phyloP scores from a whole-genome alignment of 2,329 filamentous ascomycete species.

The Aspergillus japonicus region DNA sequence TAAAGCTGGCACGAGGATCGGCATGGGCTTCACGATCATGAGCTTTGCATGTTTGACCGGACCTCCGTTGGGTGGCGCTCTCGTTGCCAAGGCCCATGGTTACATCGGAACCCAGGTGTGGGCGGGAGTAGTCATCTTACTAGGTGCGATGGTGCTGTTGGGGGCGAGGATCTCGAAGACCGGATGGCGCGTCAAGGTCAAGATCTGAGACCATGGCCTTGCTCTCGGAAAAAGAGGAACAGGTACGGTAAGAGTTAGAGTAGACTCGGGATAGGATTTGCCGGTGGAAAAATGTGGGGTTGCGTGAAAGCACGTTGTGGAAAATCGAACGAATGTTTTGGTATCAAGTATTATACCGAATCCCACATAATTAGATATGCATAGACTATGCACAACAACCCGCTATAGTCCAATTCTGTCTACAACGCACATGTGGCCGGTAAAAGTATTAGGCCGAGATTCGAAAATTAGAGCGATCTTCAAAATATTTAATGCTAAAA shows the following conservation, averaged over 20 bases:
- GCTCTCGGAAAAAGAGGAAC: too few species aligned
- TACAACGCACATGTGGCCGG: neutral
- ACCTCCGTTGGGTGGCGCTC: constrained; percentile 48
- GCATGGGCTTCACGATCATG: constrained; percentile 47
- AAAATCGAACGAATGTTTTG: too few species aligned
- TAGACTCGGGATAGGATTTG: neutral
- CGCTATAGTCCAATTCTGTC: neutral
- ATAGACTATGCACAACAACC: neutral
- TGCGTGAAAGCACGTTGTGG: too few species aligned
- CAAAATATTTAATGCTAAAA: neutral
- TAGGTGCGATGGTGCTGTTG: constrained; percentile 15
- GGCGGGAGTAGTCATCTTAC: constrained; percentile 29
- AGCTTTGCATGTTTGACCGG: constrained; percentile 48
- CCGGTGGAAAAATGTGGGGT: too few species aligned
- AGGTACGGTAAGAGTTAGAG: neutral
- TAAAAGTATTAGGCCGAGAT: neutral
- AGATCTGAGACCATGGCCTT: constrained; percentile 5
- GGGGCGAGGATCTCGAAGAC: constrained; percentile 12
- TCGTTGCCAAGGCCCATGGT: constrained; percentile 44
- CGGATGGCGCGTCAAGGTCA: constrained; percentile 8
- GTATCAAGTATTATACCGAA: too few species aligned
- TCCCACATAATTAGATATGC: too few species aligned
- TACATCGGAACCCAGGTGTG: constrained; percentile 49
- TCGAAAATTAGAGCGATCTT: neutral
- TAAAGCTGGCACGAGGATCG: constrained; percentile 15